Evolutionary conservation across 768 basidiomycete species (phyloP).

Genomic region (Amanita fuliginea): DNA sequence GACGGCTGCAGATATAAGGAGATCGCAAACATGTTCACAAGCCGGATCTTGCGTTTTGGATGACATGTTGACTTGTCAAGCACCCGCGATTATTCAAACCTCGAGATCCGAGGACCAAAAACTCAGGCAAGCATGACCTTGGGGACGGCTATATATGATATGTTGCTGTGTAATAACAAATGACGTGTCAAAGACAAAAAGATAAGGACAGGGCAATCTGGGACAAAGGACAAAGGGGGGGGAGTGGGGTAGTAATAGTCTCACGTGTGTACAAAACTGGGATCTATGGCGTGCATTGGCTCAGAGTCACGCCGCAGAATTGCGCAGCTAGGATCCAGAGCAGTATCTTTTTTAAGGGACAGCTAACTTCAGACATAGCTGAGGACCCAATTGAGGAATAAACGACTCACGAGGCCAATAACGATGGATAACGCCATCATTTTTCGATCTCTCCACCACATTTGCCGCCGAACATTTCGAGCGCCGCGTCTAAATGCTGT

Average conservation of each 20-base stretch:
- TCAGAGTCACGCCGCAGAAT: conserved; percentile 78
- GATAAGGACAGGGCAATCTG: background rate
- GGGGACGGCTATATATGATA: background rate
- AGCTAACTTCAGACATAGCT: no score
- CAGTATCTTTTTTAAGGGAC: conserved; percentile 49
- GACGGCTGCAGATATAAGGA: no score
- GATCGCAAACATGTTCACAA: background rate
- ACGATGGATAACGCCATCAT: conserved; percentile 54
- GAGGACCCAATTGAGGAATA: conserved; percentile 5
- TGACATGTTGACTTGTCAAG: background rate
- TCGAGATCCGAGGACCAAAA: background rate
- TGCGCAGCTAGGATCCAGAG: conserved; percentile 80
- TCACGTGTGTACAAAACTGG: background rate
- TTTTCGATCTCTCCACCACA: conserved; percentile 86
- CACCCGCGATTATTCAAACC: background rate
- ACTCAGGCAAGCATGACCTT: background rate
- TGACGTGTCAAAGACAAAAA: background rate
- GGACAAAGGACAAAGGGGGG: background rate
- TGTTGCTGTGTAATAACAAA: background rate
- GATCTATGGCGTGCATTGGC: conserved; percentile 39
- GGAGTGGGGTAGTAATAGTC: no score
- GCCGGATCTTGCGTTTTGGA: background rate
- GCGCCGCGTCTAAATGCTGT: conserved; percentile 89
- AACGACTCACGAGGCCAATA: conserved; percentile 52
- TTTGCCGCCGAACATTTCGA: conserved; percentile 66